A percentile compares a stretch with the other conserved stretches of the same genome.
phyloP scores from a whole-genome alignment of 148 eudicot species.

The Oxyria digyna region DNA sequence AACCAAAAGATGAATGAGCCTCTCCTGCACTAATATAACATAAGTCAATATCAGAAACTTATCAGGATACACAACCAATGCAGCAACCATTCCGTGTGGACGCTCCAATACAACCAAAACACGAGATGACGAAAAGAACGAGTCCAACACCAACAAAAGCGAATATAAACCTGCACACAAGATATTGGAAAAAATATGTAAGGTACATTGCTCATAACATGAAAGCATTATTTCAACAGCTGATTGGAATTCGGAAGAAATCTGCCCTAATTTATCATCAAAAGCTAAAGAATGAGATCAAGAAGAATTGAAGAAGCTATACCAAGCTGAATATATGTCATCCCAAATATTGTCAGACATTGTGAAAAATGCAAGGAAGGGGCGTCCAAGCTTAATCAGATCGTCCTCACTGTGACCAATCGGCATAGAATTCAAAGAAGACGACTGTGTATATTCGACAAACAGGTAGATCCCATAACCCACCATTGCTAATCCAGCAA shows the following conservation, averaged over 20 bases:
- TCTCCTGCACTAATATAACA: neutral
- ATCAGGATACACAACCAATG: conserved; percentile 75
- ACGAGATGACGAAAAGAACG: conserved; percentile 59
- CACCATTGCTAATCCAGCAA: conserved; percentile 71
- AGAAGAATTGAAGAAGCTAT: conserved; percentile 14
- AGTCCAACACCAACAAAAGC: conserved; percentile 63
- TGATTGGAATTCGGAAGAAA: no score
- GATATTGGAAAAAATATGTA: no score
- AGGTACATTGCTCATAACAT: no score
- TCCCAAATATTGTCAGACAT: conserved; percentile 48
- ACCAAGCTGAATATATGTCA: conserved; percentile 83
- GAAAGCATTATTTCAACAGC: no score
- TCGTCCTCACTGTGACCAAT: conserved; percentile 29
- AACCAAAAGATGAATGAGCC: neutral
- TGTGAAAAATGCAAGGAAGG: conserved; percentile 58
- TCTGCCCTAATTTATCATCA: neutral
- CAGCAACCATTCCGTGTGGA: conserved; percentile 77
- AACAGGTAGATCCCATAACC: conserved; percentile 90
- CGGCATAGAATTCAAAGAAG: conserved; percentile 13
- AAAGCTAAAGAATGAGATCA: neutral
- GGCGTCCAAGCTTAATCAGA: conserved; percentile 66
- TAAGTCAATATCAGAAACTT: neutral
- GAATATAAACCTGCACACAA: conserved; percentile 70
- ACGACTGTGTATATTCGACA: conserved; percentile 49
- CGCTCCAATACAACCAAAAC: conserved; percentile 89